phyloP scores from a whole-genome alignment of 2,329 filamentous ascomycete genomes.

The Scedosporium boydii region DNA sequence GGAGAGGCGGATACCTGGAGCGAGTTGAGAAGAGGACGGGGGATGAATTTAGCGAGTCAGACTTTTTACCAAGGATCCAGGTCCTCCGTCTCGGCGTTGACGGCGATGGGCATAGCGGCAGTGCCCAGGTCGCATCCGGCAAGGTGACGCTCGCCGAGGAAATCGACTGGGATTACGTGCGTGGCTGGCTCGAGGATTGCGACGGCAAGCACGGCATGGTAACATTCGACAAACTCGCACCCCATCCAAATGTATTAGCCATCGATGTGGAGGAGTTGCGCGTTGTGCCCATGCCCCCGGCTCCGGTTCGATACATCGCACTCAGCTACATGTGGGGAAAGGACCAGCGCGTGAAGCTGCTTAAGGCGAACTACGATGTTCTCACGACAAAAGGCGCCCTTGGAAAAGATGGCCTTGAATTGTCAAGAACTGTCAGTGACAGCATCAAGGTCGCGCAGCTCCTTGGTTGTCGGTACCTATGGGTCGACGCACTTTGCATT shows the following conservation, averaged over 20 bases:
- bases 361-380: background rate
- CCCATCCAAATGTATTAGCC: background rate
- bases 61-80: background rate
- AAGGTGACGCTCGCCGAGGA: background rate
- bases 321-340: constrained; percentile 34
- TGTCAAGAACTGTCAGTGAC: constrained; percentile 20
- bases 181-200: background rate
- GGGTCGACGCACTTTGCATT: constrained; percentile 36
- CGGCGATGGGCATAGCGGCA: background rate
- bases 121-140: background rate
- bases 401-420: background rate
- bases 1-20: background rate
- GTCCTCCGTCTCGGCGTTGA: background rate
- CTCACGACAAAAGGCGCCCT: background rate
- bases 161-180: background rate
- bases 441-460: constrained; percentile 31
- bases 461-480: constrained; percentile 31
- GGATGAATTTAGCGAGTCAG: background rate
- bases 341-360: constrained; percentile 6
- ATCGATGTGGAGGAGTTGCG: background rate
- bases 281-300: background rate
- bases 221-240: background rate
- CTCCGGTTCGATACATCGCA: constrained; percentile 24
- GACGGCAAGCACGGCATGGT: background rate
- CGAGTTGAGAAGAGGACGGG: background rate